phyloP scores from a whole-genome alignment of 345 rosid species.

The Eucalyptus marginata region DNA sequence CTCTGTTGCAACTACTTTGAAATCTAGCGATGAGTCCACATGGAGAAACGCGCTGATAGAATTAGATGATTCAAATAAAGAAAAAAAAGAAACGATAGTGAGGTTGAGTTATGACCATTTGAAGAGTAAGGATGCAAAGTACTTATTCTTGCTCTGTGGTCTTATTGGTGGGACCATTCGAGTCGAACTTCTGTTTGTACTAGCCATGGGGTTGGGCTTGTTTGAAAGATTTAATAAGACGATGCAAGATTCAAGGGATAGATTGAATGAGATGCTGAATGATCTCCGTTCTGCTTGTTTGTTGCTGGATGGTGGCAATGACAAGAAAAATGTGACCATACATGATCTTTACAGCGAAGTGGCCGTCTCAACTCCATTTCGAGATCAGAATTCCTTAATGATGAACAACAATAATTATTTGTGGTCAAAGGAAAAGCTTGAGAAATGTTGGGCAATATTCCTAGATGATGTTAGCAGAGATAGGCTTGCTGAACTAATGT shows the following conservation, averaged over 20 bases:
- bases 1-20: neutral
- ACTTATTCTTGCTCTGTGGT: too few relatives aligned
- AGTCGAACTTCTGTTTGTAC: too few relatives aligned
- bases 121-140: rapidly evolving
- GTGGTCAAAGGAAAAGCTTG: neutral
- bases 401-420: rapidly evolving
- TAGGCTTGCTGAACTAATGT: neutral
- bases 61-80: rapidly evolving
- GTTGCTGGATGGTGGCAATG: neutral
- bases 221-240: too few relatives aligned
- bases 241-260: rapidly evolving
- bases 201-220: too few relatives aligned
- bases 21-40: neutral
- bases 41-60: too few relatives aligned
- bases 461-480: rapidly evolving
- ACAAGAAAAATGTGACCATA: too few relatives aligned
- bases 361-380: rapidly evolving
- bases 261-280: neutral
- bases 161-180: too few relatives aligned
- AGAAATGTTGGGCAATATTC: neutral
- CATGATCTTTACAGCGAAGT: too few relatives aligned
- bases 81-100: too few relatives aligned
- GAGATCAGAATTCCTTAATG: rapidly evolving
- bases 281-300: neutral
- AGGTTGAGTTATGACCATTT: too few relatives aligned